These are phyloP conservation scores for Saccharomyces hybrid DNA, from an alignment of 1,139 yeast genomes.

Conservation along the genomic window DNA sequence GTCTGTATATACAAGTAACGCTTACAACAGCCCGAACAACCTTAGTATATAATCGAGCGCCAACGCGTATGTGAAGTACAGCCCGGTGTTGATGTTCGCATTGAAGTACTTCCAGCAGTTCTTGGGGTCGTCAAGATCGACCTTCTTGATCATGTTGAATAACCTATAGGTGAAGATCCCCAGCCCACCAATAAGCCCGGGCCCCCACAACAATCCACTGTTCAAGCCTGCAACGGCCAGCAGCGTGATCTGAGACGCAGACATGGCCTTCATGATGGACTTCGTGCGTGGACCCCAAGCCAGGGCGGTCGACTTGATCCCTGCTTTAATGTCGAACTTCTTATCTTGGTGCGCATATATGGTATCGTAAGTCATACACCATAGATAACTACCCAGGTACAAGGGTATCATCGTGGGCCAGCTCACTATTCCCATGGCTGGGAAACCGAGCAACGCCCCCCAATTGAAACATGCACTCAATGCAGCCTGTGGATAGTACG, in stretches of 20 bases:
- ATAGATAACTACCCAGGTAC: conserved; percentile 67
- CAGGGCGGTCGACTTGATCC: conserved; percentile 90
- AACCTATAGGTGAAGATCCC: conserved; percentile 64
- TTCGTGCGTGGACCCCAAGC: conserved; percentile 83
- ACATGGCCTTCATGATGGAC: conserved; percentile 54
- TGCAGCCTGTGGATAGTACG: conserved; percentile 88
- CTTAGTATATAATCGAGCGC: conserved; percentile 60
- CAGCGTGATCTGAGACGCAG: conserved; percentile 58
- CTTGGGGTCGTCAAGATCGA: conserved; percentile 68
- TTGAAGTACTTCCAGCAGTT: conserved; percentile 79
- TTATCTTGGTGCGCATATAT: conserved; percentile 98
- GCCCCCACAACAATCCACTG: conserved; percentile 65
- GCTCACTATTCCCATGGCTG: conserved; percentile 86
- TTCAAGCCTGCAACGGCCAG: conserved; percentile 65
- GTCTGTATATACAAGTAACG: background rate
- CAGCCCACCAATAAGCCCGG: conserved; percentile 66
- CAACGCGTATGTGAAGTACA: conserved; percentile 69
- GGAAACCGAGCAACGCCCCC: conserved; percentile 93
- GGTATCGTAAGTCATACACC: conserved; percentile 96
- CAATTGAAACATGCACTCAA: conserved; percentile 83
- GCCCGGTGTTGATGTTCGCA: conserved; percentile 75
- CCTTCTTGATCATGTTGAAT: conserved; percentile 56
- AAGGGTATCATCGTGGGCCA: conserved; percentile 71
- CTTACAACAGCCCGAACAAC: conserved; percentile 24
- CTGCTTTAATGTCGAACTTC: conserved; percentile 75